phyloP scores from a whole-genome alignment of 768 basidiomycete genomes.

The Coprinellus micaceus region DNA sequence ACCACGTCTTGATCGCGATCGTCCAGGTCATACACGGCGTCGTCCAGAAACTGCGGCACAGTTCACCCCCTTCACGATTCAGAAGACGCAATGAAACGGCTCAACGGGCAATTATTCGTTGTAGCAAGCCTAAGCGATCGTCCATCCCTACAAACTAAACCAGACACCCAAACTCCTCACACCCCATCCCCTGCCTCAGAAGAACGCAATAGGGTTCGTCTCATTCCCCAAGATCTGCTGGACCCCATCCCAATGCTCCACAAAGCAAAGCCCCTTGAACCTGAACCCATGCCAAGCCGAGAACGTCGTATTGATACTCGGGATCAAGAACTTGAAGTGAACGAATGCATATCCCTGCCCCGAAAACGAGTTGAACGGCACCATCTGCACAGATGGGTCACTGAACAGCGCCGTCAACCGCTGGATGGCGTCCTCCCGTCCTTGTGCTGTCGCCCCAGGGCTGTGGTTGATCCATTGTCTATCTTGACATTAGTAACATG shows the following conservation, averaged over 20 bases:
- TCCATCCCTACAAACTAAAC: no score
- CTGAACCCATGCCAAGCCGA: neutral
- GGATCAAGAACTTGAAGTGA: conserved; percentile 1
- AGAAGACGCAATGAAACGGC: no score
- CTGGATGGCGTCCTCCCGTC: neutral
- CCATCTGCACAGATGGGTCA: neutral
- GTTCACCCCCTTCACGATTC: no score
- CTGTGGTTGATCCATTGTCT: conserved; percentile 2
- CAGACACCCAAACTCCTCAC: no score
- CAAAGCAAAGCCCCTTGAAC: conserved; percentile 3
- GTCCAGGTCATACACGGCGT: no score
- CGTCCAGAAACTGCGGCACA: no score
- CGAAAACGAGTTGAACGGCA: neutral
- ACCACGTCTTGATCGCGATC: no score
- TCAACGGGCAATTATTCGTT: no score
- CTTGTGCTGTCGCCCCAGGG: neutral
- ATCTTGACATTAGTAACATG: neutral
- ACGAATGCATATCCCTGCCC: conserved; percentile 1
- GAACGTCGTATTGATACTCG: neutral
- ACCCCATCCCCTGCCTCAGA: no score
- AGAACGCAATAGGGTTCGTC: conserved; percentile 7
- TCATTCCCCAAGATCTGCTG: conserved; percentile 7
- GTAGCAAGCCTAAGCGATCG: no score
- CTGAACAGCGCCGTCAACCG: neutral
- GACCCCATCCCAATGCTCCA: conserved; percentile 5